Evolutionary conservation across 1,139 yeast species (phyloP), one percentile per base, ranked within the genome.

Genomic region (Pichia sp.): DNA sequence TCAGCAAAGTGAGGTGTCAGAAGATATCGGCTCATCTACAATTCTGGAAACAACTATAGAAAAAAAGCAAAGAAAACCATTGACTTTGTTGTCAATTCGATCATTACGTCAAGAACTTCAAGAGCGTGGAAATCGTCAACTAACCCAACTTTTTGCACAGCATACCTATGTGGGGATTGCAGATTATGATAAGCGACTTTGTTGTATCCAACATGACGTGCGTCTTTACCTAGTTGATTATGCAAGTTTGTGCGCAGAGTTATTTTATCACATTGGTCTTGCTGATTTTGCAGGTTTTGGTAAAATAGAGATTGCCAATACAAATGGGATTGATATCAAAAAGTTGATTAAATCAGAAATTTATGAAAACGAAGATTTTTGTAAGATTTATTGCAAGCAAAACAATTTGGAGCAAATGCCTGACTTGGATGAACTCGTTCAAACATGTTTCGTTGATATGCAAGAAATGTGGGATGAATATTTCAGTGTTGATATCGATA

Each of bases 201-300:
- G 87, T 16, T 87, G 97, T 29, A 76, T 93, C 52, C 99, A 95
- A 66, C 80, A 84, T 64, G 96, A 87, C 60, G 86, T 92, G 10
- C 82, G 83, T 56, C 73, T 93, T 38, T 87, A 79, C 65, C 70
- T 93, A 24, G 83, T 95, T 44, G 97, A 93, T 68, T 93, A 91
- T 68, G 90, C 87, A 0, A 77, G 87, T 0, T 68, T 90, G 1
- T 73, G 85, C 36, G 71, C 73, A 58, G 92, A 88, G 60, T 75
- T 90, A 54, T 91, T 87, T 65, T 93, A 91, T 67, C 98, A 95
- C 64, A 71, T 87, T 8, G 90, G 87, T 0, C 71, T 93, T 17
- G 73, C 85, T 1, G 92, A 89, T 57, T 91, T 95, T 70, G 81
- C 86, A 50, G 92, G 91, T 65, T 92, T 83, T 70, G 99, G 99